phyloP scores from a whole-genome alignment of 495 filamentous ascomycete genomes.

The Hyaloscypha finlandica region DNA sequence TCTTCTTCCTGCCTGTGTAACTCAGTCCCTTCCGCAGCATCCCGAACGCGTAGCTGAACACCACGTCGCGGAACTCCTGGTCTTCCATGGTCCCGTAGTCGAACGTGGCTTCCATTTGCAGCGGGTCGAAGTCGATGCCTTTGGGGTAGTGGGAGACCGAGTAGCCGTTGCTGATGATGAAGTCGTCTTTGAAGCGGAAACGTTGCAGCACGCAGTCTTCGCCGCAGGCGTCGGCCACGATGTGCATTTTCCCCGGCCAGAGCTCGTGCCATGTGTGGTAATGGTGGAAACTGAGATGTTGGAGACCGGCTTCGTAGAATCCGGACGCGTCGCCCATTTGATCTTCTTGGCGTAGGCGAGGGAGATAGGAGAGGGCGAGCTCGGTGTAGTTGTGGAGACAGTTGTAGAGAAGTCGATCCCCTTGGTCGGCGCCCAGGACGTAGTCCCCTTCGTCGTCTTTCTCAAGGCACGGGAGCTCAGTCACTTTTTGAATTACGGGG shows the following conservation, averaged over 20 bases:
- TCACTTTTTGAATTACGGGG: conserved; percentile 46
- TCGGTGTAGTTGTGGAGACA: conserved; percentile 55
- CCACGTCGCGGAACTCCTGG: conserved; percentile 9
- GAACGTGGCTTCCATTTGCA: conserved; percentile 32
- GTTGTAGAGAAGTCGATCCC: conserved; percentile 43
- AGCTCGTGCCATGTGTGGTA: conserved; percentile 58
- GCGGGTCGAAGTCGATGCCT: conserved; percentile 33
- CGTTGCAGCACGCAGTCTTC: conserved; percentile 57
- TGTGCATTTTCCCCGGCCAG: conserved; percentile 45
- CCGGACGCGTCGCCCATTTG: conserved; percentile 51
- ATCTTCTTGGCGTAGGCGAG: conserved; percentile 56
- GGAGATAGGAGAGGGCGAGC: conserved; percentile 50
- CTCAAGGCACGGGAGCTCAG: conserved; percentile 35
- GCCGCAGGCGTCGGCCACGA: conserved; percentile 54
- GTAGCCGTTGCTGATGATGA: conserved; percentile 60
- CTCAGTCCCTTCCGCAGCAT: conserved; percentile 28
- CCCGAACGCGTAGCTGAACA: conserved; percentile 23
- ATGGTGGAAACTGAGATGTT: conserved; percentile 59
- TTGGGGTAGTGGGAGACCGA: conserved; percentile 52
- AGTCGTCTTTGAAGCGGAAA: conserved; percentile 56
- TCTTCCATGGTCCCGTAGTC: conserved; percentile 23
- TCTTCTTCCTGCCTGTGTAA: conserved; percentile 37
- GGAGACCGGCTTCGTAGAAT: conserved; percentile 56
- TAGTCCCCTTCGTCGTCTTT: conserved; percentile 31
- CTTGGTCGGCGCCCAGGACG: conserved; percentile 26